phyloP scores from a whole-genome alignment of 139 green algal species.

The Micractinium sp. region DNA sequence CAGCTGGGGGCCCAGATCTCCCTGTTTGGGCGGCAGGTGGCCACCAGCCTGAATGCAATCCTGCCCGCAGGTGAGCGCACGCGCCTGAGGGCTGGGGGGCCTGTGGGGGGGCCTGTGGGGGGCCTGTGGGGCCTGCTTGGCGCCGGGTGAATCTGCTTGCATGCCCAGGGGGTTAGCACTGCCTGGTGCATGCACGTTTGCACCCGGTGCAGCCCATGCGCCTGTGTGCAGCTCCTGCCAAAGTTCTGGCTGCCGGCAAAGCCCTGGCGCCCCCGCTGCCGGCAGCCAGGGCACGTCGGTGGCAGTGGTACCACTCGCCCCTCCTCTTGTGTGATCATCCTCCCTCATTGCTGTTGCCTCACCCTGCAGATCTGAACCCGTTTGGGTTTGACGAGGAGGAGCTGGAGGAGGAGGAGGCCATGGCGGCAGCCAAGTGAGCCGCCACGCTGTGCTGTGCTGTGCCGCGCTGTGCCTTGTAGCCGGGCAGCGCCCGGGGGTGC shows the following conservation, averaged over 20 bases:
- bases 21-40: constrained; percentile 20
- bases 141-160: neutral
- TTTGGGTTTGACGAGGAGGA: constrained; percentile 27
- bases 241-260: too few relatives aligned
- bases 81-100: too few relatives aligned
- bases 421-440: constrained; percentile 5
- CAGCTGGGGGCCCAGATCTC: constrained; percentile 22
- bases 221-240: too few relatives aligned
- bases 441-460: neutral
- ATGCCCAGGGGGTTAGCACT: too few relatives aligned
- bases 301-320: too few relatives aligned
- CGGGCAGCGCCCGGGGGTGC: too few relatives aligned
- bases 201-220: too few relatives aligned
- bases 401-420: constrained; percentile 9
- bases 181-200: neutral
- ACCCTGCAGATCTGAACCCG: constrained; percentile 5
- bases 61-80: constrained; percentile 3
- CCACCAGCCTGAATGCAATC: neutral
- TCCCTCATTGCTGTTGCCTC: neutral
- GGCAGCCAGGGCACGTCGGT: too few relatives aligned
- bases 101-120: too few relatives aligned
- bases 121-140: neutral
- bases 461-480: too few relatives aligned
- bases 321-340: too few relatives aligned
- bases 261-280: too few relatives aligned